A percentile compares a stretch with the other conserved stretches of the same genome.
Evolutionary conservation across 371 early-diverging fungal genomes (phyloP).

Genomic region (Saksenaea oblongispora): DNA sequence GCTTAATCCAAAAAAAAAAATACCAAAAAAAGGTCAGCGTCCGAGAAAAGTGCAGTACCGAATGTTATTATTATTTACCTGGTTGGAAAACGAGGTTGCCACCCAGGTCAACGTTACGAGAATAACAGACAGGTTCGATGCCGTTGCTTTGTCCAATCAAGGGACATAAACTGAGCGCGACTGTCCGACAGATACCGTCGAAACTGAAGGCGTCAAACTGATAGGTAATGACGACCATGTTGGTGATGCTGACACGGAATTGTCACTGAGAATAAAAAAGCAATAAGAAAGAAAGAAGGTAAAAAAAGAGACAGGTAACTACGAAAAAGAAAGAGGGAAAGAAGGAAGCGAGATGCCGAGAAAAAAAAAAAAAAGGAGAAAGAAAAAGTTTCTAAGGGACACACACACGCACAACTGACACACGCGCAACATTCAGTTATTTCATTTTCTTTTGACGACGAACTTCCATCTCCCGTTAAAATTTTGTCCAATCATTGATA

Average conservation of each 20-base stretch:
- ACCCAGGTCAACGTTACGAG: slow-evolving; percentile 85
- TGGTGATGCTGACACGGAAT: background rate
- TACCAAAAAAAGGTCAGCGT: background rate
- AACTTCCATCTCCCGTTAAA: slow-evolving; percentile 1
- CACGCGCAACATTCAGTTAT: background rate
- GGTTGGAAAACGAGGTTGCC: slow-evolving; percentile 88
- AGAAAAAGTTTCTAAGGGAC: slow-evolving; percentile 7
- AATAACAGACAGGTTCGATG: slow-evolving; percentile 89
- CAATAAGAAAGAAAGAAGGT: background rate
- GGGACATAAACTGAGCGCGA: slow-evolving; percentile 86
- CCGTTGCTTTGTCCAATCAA: slow-evolving; percentile 77
- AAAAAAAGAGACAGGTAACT: background rate
- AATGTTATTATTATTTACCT: slow-evolving; percentile 48
- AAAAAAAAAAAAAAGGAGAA: slow-evolving; percentile 9
- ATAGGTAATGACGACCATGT: slow-evolving; percentile 45
- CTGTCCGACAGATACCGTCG: slow-evolving; percentile 80
- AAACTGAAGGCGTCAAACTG: slow-evolving; percentile 60
- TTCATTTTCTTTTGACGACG: background rate
- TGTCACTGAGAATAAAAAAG: background rate
- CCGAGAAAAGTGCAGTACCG: background rate
- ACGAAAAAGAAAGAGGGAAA: background rate
- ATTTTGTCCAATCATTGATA: background rate
- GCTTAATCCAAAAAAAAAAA: slow-evolving; percentile 32
- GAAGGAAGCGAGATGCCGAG: slow-evolving; percentile 4
- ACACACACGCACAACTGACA: background rate